Evolutionary conservation across 805 yeast species (phyloP), one percentile per base, ranked within the genome.

Genomic region (Candida manassasensis): DNA sequence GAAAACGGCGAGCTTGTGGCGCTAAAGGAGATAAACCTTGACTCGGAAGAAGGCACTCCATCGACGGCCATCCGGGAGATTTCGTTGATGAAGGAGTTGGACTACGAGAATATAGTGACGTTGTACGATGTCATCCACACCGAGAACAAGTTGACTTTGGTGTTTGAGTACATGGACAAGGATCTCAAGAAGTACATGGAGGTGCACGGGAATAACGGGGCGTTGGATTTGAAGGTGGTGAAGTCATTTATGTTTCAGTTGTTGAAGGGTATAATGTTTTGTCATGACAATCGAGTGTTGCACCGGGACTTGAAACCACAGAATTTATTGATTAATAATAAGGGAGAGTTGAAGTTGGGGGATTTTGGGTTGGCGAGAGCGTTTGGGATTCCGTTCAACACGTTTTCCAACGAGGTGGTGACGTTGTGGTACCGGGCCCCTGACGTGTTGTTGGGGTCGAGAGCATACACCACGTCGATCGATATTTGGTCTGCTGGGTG

Each of bases 401-500:
- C 98, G 0, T 93, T 89, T 54, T 86, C 96, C 14, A 93, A 90
- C 60, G 98, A 93, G 59, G 97, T 93, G 35, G 98, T 93, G 29
- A 93, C 98, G 0, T 67, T 93, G 44, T 93, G 98, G 98, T 90
- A 90, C 61, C 76, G 98, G 45, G 96, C 97, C 0, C 98, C 98
- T 0, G 98, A 90, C 56, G 97, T 93, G 19, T 67, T 93, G 35
- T 71, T 93, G 53, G 98, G 98, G 2, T 87, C 96, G 3, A 78
- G 96, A 49, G 90, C 94, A 38, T 93, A 93, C 61, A 84, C 96
- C 30, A 93, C 98, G 0, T 89, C 96, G 6, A 94, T 93, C 41
- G 98, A 93, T 57, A 86, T 93, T 65, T 93, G 98, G 98, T 87
- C 96, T 12, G 94, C 96, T 11, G 98, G 98, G 11, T 93, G 98